A percentile compares a stretch with the other conserved stretches of the same genome.
These are phyloP conservation scores for Botrytis galanthina DNA, from an alignment of 2,329 filamentous ascomycete genomes.

Conservation along the genomic window DNA sequence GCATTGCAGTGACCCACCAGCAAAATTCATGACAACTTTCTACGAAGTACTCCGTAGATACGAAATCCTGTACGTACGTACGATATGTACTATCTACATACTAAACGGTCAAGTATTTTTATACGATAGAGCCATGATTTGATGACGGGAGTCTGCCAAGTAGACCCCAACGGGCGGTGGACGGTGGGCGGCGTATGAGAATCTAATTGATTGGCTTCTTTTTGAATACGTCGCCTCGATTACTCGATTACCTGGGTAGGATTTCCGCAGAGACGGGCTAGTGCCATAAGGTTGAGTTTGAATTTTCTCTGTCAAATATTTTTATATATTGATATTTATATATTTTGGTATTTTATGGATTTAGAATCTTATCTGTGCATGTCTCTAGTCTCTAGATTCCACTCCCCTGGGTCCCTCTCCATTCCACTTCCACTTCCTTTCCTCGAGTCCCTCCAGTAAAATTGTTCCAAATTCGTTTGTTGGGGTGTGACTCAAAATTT, in stretches of 20 bases:
- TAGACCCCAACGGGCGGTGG: not conserved
- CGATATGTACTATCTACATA: not conserved
- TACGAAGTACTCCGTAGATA: too few relatives aligned
- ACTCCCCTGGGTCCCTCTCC: not conserved
- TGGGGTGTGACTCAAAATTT: slow-evolving; percentile 8
- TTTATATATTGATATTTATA: too few relatives aligned
- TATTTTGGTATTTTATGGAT: not conserved
- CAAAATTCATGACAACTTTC: not conserved
- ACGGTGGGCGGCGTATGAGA: not conserved
- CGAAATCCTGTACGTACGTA: not conserved
- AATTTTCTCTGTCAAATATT: not conserved
- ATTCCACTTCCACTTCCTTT: not conserved
- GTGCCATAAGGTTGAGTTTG: slow-evolving; percentile 2
- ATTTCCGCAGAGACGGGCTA: not conserved
- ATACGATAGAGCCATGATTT: not conserved
- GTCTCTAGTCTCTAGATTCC: not conserved
- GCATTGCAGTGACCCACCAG: slow-evolving; percentile 10
- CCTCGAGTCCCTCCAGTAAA: not conserved
- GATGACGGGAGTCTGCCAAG: not conserved
- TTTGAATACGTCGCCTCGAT: not conserved
- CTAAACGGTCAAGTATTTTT: not conserved
- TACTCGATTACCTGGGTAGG: not conserved
- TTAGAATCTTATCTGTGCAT: not conserved
- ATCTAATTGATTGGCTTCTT: not conserved
- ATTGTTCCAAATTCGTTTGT: not conserved